Percentiles rank a stretch among this genome's conserved stretches.
Conservation (phyloP, 2,329 filamentous ascomycete genomes). For the Neocucurbitaria cava region DNA sequence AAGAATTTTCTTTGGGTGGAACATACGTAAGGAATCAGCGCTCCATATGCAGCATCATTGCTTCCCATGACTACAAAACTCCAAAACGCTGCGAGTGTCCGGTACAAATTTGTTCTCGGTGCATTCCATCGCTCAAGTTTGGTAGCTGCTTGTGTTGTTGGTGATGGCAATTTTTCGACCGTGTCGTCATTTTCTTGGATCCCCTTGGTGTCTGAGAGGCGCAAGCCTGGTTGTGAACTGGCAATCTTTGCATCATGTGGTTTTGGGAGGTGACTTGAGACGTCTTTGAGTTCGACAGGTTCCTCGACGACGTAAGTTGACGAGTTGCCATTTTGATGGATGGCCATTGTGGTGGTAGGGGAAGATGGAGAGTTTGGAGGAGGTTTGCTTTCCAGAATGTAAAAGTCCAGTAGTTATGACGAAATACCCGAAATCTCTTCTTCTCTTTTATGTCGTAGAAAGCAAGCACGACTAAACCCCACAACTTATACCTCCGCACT, state of each 20-base stretch:
- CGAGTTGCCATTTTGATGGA: slow-evolving; percentile 39
- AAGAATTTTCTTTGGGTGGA: too few species aligned
- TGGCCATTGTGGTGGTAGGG: slow-evolving; percentile 23
- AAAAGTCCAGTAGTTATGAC: neutral
- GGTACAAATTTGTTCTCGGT: slow-evolving; percentile 64
- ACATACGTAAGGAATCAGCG: slow-evolving; percentile 58
- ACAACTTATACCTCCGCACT: neutral
- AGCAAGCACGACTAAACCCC: neutral
- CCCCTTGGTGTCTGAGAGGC: slow-evolving; percentile 23
- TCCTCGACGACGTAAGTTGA: slow-evolving; percentile 45
- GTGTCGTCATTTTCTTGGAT: slow-evolving; percentile 29
- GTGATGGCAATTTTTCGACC: slow-evolving; percentile 54
- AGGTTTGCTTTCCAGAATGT: neutral
- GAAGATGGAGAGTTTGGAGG: neutral
- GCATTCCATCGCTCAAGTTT: slow-evolving; percentile 68
- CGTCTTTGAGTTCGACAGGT: slow-evolving; percentile 40
- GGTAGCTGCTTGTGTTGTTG: slow-evolving; percentile 51
- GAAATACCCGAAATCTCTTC: neutral
- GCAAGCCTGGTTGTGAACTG: slow-evolving; percentile 14
- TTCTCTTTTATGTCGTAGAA: too few species aligned
- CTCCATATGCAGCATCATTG: slow-evolving; percentile 71
- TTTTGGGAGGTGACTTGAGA: slow-evolving; percentile 29
- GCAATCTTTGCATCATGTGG: slow-evolving; percentile 29
- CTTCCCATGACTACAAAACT: slow-evolving; percentile 71
- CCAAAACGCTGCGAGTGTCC: slow-evolving; percentile 66